Percentiles rank a stretch among this genome's conserved stretches.
Evolutionary conservation across 495 filamentous ascomycete species (phyloP).

Genomic region (Pyronema domesticum): DNA sequence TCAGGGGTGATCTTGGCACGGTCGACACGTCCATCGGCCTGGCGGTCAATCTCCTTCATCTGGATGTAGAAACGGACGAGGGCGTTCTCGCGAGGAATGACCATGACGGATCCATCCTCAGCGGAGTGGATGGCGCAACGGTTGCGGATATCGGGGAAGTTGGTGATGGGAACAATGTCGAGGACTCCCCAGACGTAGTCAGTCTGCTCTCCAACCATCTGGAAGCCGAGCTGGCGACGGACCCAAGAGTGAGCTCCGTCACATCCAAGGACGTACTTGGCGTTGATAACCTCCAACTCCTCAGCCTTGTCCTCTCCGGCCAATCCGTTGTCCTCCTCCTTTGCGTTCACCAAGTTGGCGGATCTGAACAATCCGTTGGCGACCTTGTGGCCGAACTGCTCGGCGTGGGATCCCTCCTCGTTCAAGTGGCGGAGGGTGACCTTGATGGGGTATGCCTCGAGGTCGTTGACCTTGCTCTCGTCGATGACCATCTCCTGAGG

Average conservation of each 20-base stretch:
- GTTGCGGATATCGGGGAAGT: slow-evolving; percentile 63
- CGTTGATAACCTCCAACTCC: slow-evolving; percentile 31
- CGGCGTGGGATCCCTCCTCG: slow-evolving; percentile 20
- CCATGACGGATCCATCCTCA: slow-evolving; percentile 51
- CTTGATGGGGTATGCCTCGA: slow-evolving; percentile 29
- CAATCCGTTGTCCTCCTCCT: slow-evolving; percentile 15
- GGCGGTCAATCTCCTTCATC: slow-evolving; percentile 36
- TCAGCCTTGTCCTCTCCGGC: slow-evolving; percentile 24
- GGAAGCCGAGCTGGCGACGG: slow-evolving; percentile 42
- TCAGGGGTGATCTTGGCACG: slow-evolving; percentile 44
- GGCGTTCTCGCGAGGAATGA: slow-evolving; percentile 55
- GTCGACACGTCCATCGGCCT: slow-evolving; percentile 1
- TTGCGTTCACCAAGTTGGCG: slow-evolving; percentile 26
- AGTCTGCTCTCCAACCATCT: slow-evolving; percentile 43
- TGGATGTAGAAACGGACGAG: slow-evolving; percentile 66
- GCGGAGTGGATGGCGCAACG: slow-evolving; percentile 40
- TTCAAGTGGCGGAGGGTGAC: slow-evolving; percentile 24
- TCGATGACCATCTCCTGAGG: slow-evolving; percentile 33
- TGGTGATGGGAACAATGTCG: slow-evolving; percentile 56
- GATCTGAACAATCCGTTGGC: slow-evolving; percentile 1
- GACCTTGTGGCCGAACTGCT: slow-evolving; percentile 7
- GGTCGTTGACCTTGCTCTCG: slow-evolving; percentile 37
- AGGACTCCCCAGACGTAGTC: slow-evolving; percentile 61
- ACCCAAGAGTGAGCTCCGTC: slow-evolving; percentile 44
- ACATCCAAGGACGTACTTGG: slow-evolving; percentile 44